phyloP scores from a whole-genome alignment of 805 yeast genomes.

The Cyberlindnera mississippiensis region DNA sequence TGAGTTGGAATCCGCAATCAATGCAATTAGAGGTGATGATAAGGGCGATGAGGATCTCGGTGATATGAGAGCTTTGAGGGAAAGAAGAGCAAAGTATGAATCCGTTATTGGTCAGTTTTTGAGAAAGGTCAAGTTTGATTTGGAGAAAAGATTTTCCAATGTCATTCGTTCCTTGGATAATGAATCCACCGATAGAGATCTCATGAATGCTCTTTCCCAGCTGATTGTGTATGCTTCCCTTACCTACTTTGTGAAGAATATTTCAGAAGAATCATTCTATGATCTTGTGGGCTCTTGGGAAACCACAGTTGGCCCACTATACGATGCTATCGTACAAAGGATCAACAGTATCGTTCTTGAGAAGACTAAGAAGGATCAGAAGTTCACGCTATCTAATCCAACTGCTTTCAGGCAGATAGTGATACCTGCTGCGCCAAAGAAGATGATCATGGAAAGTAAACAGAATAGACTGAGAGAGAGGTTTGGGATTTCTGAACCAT shows the following conservation, averaged over 20 bases:
- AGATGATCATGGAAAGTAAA: slow-evolving; percentile 7
- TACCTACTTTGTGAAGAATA: slow-evolving; percentile 54
- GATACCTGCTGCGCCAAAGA: background rate
- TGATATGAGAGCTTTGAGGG: slow-evolving; percentile 67
- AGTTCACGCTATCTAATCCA: slow-evolving; percentile 18
- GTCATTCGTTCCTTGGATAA: slow-evolving; percentile 29
- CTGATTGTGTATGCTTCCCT: slow-evolving; percentile 45
- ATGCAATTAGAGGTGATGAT: slow-evolving; percentile 52
- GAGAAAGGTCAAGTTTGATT: slow-evolving; percentile 39
- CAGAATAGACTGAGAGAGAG: slow-evolving; percentile 20
- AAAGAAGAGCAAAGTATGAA: slow-evolving; percentile 60
- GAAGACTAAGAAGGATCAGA: slow-evolving; percentile 11
- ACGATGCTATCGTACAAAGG: slow-evolving; percentile 30
- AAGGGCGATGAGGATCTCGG: slow-evolving; percentile 42
- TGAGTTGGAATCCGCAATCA: slow-evolving; percentile 59
- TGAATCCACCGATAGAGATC: slow-evolving; percentile 5
- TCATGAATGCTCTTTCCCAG: slow-evolving; percentile 28
- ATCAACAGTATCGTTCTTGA: slow-evolving; percentile 29
- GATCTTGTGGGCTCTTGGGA: slow-evolving; percentile 42
- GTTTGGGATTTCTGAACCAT: slow-evolving; percentile 20
- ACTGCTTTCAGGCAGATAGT: slow-evolving; percentile 10
- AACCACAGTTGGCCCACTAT: slow-evolving; percentile 30
- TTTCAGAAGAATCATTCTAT: slow-evolving; percentile 44
- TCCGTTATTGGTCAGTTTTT: slow-evolving; percentile 49
- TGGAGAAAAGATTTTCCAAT: slow-evolving; percentile 39